phyloP scores from a whole-genome alignment of 1,284 basidiomycete species.

The Kalmanozyma brasiliensis region DNA sequence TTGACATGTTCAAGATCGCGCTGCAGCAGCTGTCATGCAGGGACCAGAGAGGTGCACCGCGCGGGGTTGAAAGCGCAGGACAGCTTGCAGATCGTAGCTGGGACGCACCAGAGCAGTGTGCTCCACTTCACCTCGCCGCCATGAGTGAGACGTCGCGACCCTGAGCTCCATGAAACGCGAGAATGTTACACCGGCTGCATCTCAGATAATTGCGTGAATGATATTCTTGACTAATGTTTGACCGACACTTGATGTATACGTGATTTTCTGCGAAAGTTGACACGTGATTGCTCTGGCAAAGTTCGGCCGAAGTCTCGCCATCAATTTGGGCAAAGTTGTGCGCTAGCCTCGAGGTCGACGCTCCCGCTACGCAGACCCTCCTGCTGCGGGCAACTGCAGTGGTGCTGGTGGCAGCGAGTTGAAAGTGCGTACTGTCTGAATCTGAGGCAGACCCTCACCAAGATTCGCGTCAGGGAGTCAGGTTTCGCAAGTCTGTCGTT shows the following conservation, averaged over 20 bases:
- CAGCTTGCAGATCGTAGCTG: constrained; percentile 4
- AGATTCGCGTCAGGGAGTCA: constrained; percentile 1
- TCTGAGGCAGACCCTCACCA: not conserved
- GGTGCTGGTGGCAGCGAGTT: no score
- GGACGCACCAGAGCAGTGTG: constrained; percentile 5
- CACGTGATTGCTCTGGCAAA: not conserved
- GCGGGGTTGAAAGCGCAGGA: constrained; percentile 3
- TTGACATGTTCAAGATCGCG: not conserved
- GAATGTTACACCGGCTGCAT: not conserved
- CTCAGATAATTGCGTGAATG: no score
- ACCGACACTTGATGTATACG: no score
- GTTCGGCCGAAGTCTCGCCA: not conserved
- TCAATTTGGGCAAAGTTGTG: no score
- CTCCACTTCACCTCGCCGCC: constrained; percentile 15
- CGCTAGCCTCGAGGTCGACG: no score
- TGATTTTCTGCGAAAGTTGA: not conserved
- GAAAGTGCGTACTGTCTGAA: not conserved
- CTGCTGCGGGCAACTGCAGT: no score
- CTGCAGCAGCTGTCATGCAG: constrained; percentile 19
- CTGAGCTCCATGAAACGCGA: not conserved
- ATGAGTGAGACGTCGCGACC: not conserved
- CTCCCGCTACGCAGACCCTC: no score
- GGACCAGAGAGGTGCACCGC: constrained; percentile 12
- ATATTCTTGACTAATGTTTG: no score
- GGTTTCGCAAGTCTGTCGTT: not conserved